Evolutionary conservation across 2,329 filamentous ascomycete genomes (phyloP).

Genomic region (Cercospora sp.): DNA sequence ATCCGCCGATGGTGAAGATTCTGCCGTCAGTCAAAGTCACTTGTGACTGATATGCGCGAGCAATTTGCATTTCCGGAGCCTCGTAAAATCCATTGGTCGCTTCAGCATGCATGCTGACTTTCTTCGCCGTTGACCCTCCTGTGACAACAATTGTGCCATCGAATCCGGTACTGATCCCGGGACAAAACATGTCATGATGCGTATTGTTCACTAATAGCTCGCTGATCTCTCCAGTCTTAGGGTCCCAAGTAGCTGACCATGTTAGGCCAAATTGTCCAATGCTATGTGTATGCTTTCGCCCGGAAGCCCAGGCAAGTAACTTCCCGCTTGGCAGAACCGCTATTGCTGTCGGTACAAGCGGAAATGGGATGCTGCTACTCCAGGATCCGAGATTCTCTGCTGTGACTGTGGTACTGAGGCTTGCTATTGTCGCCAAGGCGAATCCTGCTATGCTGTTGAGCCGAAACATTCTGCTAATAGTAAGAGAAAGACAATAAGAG

Average conservation of each 20-base stretch:
- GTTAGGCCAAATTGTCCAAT: background rate
- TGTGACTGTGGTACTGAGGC: conserved; percentile 1
- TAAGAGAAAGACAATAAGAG: background rate
- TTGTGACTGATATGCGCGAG: background rate
- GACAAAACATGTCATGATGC: background rate
- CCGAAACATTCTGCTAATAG: background rate
- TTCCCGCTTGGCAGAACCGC: background rate
- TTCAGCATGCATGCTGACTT: background rate
- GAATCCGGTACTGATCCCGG: background rate
- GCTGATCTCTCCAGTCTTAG: background rate
- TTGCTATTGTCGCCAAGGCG: background rate
- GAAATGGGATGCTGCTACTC: background rate
- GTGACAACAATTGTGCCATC: background rate
- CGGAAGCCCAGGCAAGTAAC: background rate
- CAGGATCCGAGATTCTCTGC: background rate
- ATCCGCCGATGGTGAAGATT: background rate
- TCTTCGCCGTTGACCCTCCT: background rate
- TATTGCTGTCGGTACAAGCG: background rate
- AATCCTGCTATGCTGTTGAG: conserved; percentile 1
- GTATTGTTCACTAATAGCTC: background rate
- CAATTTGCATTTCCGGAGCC: background rate
- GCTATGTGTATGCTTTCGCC: background rate
- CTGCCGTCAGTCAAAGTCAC: background rate
- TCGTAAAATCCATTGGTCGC: background rate
- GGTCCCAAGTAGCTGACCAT: background rate